Percentiles rank a stretch among this genome's conserved stretches.
phyloP scores from a whole-genome alignment of 495 filamentous ascomycete genomes.

The Tuber brumale region DNA sequence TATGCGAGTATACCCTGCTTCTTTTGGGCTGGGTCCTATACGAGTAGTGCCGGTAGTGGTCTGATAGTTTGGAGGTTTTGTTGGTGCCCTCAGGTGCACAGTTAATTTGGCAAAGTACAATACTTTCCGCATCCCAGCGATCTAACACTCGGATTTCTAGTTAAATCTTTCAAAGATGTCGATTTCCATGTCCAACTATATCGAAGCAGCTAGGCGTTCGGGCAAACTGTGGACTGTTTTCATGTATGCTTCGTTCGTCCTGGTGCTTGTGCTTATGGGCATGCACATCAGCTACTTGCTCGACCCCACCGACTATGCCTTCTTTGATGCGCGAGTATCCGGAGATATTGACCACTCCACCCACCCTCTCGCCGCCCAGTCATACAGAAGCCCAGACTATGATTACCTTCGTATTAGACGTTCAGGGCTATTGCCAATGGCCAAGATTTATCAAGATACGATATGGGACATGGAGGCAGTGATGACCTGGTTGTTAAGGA shows the following conservation, averaged over 20 bases:
- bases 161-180: not conserved
- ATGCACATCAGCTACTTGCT: not conserved
- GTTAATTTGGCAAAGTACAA: not conserved
- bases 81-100: not conserved
- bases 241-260: not conserved
- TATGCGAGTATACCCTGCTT: too few species aligned
- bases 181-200: not conserved
- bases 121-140: not conserved
- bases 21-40: too few species aligned
- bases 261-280: not conserved
- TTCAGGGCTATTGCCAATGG: not conserved
- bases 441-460: not conserved
- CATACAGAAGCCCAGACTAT: not conserved
- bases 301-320: not conserved
- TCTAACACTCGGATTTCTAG: not conserved
- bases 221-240: not conserved
- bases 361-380: rapidly evolving
- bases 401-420: too few species aligned
- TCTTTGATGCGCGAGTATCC: not conserved
- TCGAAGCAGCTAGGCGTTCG: not conserved
- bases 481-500: not conserved
- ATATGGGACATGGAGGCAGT: not conserved
- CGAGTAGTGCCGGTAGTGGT: too few species aligned
- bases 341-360: not conserved
- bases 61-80: too few species aligned